These are phyloP conservation scores for Coemansia sp. DNA, from an alignment of 192 early-diverging fungal species.

Conservation along the genomic window DNA sequence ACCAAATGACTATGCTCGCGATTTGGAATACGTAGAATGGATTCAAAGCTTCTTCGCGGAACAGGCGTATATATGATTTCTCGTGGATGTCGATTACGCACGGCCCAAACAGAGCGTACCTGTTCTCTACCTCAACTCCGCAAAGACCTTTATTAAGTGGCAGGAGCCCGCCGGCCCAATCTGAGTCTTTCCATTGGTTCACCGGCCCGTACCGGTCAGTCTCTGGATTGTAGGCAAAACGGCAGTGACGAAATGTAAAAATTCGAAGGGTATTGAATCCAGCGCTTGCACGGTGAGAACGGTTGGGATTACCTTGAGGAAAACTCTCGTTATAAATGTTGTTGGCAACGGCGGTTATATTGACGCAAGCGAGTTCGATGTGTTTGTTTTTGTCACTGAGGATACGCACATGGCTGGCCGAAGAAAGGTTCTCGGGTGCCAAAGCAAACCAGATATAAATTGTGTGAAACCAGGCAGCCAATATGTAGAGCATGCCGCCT, in stretches of 20 bases:
- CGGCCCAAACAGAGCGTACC: conserved; percentile 65
- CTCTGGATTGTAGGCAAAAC: conserved; percentile 32
- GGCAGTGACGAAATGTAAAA: conserved; percentile 45
- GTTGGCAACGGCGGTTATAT: background rate
- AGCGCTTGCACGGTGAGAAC: background rate
- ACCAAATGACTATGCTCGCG: conserved; percentile 79
- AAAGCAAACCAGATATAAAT: conserved; percentile 20
- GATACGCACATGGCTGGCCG: conserved; percentile 20
- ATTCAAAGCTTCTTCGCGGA: conserved; percentile 72
- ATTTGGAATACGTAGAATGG: conserved; percentile 84
- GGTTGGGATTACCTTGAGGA: background rate
- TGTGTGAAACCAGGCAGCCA: conserved; percentile 27
- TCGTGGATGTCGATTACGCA: conserved; percentile 73
- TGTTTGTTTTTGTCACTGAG: conserved; percentile 21
- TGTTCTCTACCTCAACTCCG: conserved; percentile 50
- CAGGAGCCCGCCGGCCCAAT: conserved; percentile 19
- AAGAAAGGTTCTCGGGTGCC: background rate
- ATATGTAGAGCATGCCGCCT: conserved; percentile 23
- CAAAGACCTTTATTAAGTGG: conserved; percentile 52
- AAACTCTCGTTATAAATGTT: background rate
- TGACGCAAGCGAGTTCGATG: conserved; percentile 19
- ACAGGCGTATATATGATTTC: conserved; percentile 63
- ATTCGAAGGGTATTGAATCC: conserved; percentile 3
- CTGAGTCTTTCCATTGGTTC: conserved; percentile 43
- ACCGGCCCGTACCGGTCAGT: conserved; percentile 14